These are phyloP conservation scores for Eruca vesicaria DNA, from an alignment of 441 rosid genomes.

Conservation along the genomic window DNA sequence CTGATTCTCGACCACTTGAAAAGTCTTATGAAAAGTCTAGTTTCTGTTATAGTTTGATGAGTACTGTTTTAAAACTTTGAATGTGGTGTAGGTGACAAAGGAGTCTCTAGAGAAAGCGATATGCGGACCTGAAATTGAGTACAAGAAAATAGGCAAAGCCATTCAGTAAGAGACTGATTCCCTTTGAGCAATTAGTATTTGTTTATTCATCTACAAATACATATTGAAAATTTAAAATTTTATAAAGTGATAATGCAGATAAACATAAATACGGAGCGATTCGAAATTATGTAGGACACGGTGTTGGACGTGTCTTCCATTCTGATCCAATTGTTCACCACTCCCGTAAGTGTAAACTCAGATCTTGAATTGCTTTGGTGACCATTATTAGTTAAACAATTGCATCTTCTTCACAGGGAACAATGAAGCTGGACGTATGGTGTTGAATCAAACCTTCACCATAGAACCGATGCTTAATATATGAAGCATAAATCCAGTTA, in stretches of 20 bases:
- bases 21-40: neutral
- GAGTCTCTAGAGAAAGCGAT: slow-evolving; percentile 78
- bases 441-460: slow-evolving; percentile 90
- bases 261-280: slow-evolving; percentile 77
- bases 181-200: neutral
- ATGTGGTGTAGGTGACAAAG: slow-evolving; percentile 72
- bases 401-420: neutral
- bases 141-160: slow-evolving; percentile 76
- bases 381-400: neutral
- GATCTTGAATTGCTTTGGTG: neutral
- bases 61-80: slow-evolving; percentile 1
- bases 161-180: slow-evolving; percentile 41
- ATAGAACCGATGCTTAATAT: slow-evolving; percentile 89
- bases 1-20: neutral
- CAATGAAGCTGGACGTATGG: slow-evolving; percentile 38
- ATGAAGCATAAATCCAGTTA: slow-evolving; percentile 70
- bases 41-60: neutral
- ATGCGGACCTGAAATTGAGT: slow-evolving; percentile 81
- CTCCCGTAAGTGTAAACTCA: slow-evolving; percentile 47
- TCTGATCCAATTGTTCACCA: slow-evolving; percentile 84
- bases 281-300: slow-evolving; percentile 82
- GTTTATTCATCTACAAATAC: neutral
- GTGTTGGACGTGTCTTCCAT: slow-evolving; percentile 84
- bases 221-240: neutral
- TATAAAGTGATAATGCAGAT: slow-evolving; percentile 46